Percentiles rank a stretch among this genome's conserved stretches.
These are phyloP conservation scores for Ammopiptanthus mongolicus DNA, from an alignment of 306 rosid genomes.

Conservation along the genomic window DNA sequence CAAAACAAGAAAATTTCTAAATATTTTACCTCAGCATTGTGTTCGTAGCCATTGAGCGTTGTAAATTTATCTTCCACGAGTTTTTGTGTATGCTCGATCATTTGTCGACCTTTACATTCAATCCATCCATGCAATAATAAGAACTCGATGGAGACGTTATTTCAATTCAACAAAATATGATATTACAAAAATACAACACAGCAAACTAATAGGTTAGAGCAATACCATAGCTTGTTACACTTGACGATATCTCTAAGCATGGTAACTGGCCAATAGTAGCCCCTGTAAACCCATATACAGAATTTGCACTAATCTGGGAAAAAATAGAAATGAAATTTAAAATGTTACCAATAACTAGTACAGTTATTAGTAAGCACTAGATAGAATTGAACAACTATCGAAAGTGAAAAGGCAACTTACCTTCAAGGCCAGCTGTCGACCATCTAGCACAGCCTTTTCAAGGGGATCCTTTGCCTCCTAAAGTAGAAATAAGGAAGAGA, in stretches of 20 bases:
- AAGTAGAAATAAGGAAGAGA: conserved; percentile 4
- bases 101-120: conserved; percentile 75
- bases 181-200: background rate
- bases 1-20: conserved; percentile 8
- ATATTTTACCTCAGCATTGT: conserved; percentile 75
- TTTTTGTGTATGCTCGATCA: conserved; percentile 92
- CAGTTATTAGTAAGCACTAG: background rate
- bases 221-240: conserved; percentile 99
- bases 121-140: conserved; percentile 16
- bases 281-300: conserved; percentile 98
- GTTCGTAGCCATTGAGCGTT: conserved; percentile 63
- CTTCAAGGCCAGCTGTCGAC: conserved; percentile 89
- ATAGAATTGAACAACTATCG: background rate
- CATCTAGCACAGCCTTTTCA: conserved; percentile 94
- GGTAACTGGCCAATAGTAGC: conserved; percentile 95
- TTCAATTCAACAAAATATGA: conserved; percentile 11
- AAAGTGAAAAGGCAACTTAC: conserved; percentile 27
- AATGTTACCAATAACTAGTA: conserved; percentile 2
- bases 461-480: conserved; percentile 95
- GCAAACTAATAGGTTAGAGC: conserved; percentile 10
- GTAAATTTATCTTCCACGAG: conserved; percentile 86
- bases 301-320: conserved; percentile 90
- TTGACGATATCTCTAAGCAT: conserved; percentile 91
- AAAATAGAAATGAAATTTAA: conserved; percentile 11
- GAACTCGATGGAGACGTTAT: background rate